phyloP scores from a whole-genome alignment of 805 yeast species.

The Yarrowia divulgata region DNA sequence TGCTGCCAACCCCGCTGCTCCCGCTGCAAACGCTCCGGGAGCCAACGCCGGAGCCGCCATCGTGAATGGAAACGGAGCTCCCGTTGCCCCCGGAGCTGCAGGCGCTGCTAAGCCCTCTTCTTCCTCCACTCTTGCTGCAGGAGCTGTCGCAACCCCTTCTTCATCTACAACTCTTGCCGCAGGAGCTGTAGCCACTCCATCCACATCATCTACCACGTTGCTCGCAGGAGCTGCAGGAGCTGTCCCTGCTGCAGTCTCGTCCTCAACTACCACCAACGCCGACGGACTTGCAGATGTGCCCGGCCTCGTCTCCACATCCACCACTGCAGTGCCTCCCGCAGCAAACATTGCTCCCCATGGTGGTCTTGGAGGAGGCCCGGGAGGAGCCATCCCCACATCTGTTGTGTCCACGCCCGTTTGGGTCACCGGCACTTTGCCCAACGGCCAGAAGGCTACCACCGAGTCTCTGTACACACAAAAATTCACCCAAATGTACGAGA shows the following conservation, averaged over 20 bases:
- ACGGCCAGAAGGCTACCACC: constrained; percentile 50
- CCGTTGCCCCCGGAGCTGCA: constrained; percentile 2
- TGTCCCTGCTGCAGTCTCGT: constrained; percentile 1
- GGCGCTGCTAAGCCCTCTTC: constrained; percentile 20
- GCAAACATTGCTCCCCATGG: constrained; percentile 39
- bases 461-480: constrained; percentile 55
- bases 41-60: constrained; percentile 7
- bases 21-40: not conserved
- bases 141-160: not conserved
- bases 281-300: constrained; percentile 18
- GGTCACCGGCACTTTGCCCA: constrained; percentile 45
- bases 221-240: constrained; percentile 7
- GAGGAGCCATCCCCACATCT: constrained; percentile 39
- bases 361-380: constrained; percentile 44
- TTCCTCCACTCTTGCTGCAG: constrained; percentile 8
- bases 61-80: constrained; percentile 1
- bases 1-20: constrained; percentile 14
- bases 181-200: constrained; percentile 11
- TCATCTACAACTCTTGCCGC: constrained; percentile 19
- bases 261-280: constrained; percentile 10
- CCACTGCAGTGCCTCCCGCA: constrained; percentile 40
- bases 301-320: constrained; percentile 29
- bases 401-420: constrained; percentile 43
- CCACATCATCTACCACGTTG: constrained; percentile 8
- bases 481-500: constrained; percentile 51